Evolutionary conservation across 176 grass and related monocot species (phyloP), one percentile per base, ranked within the genome.

Genomic region (Musa acuminata): DNA sequence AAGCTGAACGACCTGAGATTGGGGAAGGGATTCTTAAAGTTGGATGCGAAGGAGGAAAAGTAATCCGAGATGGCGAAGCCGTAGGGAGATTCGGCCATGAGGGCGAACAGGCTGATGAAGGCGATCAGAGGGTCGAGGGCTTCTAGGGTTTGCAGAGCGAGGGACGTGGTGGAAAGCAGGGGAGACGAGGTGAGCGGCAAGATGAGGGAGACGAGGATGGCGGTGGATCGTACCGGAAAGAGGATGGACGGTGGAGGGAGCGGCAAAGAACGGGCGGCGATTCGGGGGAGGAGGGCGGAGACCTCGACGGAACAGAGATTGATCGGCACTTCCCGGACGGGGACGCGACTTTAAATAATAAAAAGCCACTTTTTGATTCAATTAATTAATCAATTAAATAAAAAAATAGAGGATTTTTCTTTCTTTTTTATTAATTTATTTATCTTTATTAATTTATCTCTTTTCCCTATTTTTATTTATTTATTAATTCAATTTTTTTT

Each of bases 1-100:
- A 91, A 89, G 48, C 90, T 93, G 81, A 98, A 78, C 52, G 90
- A 93, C 75, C 90, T 80, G 55, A 82, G 60, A 8, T 93, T 49
- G 68, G 87, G 82, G 51, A 75, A 78, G 58, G 86, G 90, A 76
- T 91, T 89, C 80, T 91, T 93, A 77, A 72, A 79, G 72, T 21
- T 3, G 67, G 43, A 70, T 9, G 16, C 43, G 4, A 14, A 16
- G 16, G 67, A 70, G 9, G 67, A 70, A 6, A 43, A 20, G 13
- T 1, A n/a, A 0, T 35, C 49, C 2, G 63, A 65, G 23, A 65
- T 3, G 63, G 13, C 11, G 67, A 19, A 10, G 35, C 25, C 13
- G 1, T 22, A 9, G 29, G 19, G 7, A 48, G 51, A 9, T 14
- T 50, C 8, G 16, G 67, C 17, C 67, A 21, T 70, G 17, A 3